These are phyloP conservation scores for Fomitopsis schrenkii DNA, from an alignment of 1,284 basidiomycete genomes.

Conservation along the genomic window DNA sequence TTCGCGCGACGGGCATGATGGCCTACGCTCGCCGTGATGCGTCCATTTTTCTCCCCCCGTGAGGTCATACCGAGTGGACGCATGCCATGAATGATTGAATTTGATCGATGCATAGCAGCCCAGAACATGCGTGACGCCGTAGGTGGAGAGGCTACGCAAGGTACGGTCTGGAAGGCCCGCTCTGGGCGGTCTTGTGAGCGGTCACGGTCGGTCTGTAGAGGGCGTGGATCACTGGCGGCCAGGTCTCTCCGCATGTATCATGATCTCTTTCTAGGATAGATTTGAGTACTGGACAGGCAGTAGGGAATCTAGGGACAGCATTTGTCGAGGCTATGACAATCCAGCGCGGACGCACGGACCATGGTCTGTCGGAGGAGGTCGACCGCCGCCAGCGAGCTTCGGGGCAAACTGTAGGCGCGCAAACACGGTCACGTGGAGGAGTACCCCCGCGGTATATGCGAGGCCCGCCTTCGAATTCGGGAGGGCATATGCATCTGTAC, in stretches of 20 bases:
- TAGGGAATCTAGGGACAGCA: no score
- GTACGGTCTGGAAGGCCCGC: not conserved
- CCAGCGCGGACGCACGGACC: no score
- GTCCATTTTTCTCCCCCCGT: not conserved
- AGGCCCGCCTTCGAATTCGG: no score
- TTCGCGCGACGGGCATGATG: not conserved
- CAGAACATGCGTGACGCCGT: not conserved
- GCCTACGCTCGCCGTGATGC: not conserved
- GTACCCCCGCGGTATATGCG: no score
- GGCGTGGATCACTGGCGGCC: not conserved
- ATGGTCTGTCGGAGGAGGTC: no score
- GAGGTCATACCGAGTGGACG: not conserved
- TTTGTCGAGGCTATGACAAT: no score
- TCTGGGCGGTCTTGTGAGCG: not conserved
- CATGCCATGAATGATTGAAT: not conserved
- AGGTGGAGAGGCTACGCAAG: not conserved
- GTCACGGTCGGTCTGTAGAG: not conserved
- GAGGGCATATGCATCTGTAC: no score
- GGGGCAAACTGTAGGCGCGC: no score
- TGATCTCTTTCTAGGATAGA: no score
- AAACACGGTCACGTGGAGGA: no score
- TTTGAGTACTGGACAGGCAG: no score
- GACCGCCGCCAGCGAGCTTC: no score
- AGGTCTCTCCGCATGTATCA: not conserved
- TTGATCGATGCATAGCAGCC: not conserved